These are phyloP conservation scores for Zopfia rhizophila DNA, from an alignment of 2,329 filamentous ascomycete genomes.

Conservation along the genomic window DNA sequence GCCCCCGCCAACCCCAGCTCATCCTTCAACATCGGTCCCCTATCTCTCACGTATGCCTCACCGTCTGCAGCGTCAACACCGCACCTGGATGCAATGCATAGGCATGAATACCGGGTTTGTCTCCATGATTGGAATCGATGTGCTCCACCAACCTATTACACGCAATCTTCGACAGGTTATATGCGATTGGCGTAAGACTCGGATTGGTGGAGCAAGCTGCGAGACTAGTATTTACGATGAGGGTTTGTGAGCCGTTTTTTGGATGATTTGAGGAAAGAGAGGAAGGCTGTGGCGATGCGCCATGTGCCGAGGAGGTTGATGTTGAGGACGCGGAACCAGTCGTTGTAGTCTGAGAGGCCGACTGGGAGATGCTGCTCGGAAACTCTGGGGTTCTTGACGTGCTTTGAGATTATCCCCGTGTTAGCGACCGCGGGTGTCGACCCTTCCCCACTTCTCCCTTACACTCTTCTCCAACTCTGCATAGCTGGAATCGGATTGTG, in stretches of 20 bases:
- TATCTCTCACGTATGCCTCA: constrained; percentile 4
- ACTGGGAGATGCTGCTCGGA: constrained; percentile 17
- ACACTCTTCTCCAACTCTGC: constrained; percentile 16
- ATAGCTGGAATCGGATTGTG: constrained; percentile 15
- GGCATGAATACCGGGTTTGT: constrained; percentile 18
- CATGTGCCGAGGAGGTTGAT: constrained; percentile 33
- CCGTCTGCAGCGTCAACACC: constrained; percentile 26
- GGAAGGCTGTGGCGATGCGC: constrained; percentile 28
- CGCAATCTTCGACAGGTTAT: constrained; percentile 31
- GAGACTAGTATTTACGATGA: constrained; percentile 25
- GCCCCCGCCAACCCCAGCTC: constrained; percentile 20
- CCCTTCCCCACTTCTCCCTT: constrained; percentile 18
- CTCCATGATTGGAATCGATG: constrained; percentile 23
- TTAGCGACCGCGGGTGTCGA: constrained; percentile 34
- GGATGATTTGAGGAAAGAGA: constrained; percentile 24
- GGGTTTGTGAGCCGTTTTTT: constrained; percentile 22
- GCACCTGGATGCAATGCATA: constrained; percentile 29
- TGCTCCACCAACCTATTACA: constrained; percentile 32
- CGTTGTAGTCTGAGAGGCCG: constrained; percentile 26
- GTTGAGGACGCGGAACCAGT: constrained; percentile 33
- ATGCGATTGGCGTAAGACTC: constrained; percentile 27
- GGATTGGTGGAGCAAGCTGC: constrained; percentile 21
- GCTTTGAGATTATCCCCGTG: constrained; percentile 29
- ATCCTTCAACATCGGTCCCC: constrained; percentile 16
- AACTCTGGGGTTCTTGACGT: constrained; percentile 12